These are phyloP conservation scores for Funneliformis mosseae DNA, from an alignment of 192 early-diverging fungal genomes.

Conservation along the genomic window DNA sequence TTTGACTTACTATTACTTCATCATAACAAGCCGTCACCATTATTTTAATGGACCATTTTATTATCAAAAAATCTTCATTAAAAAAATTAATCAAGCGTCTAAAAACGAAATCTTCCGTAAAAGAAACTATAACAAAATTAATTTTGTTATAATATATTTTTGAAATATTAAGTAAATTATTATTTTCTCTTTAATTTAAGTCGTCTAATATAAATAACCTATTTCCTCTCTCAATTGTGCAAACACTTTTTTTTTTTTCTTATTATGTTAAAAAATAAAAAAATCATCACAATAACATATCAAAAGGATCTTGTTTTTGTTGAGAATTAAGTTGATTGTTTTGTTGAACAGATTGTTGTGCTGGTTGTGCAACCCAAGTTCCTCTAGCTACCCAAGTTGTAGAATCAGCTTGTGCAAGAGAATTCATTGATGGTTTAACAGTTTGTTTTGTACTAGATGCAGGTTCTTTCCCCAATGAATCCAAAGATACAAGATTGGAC, in stretches of 20 bases:
- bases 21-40: too few relatives aligned
- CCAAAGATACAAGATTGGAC: slow-evolving; percentile 68
- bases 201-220: too few relatives aligned
- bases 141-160: too few relatives aligned
- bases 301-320: slow-evolving; percentile 23
- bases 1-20: too few relatives aligned
- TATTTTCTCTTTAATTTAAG: too few relatives aligned
- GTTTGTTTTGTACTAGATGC: slow-evolving; percentile 34
- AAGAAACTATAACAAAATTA: too few relatives aligned
- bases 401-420: slow-evolving; percentile 37
- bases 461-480: slow-evolving; percentile 63
- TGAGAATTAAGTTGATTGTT: not conserved
- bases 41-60: too few relatives aligned
- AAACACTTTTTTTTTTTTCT: not conserved
- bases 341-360: not conserved
- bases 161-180: too few relatives aligned
- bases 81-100: too few relatives aligned
- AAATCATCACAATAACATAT: slow-evolving; percentile 20
- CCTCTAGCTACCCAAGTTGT: slow-evolving; percentile 9
- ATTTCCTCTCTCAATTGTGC: not conserved
- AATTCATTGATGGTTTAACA: slow-evolving; percentile 62
- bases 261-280: not conserved
- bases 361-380: slow-evolving; percentile 2
- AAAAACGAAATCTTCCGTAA: too few relatives aligned
- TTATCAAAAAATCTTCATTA: too few relatives aligned